Evolutionary conservation across 352 stramenopile species (phyloP), one percentile per base, ranked within the genome.

Genomic region (Lagenidium giganteum): DNA sequence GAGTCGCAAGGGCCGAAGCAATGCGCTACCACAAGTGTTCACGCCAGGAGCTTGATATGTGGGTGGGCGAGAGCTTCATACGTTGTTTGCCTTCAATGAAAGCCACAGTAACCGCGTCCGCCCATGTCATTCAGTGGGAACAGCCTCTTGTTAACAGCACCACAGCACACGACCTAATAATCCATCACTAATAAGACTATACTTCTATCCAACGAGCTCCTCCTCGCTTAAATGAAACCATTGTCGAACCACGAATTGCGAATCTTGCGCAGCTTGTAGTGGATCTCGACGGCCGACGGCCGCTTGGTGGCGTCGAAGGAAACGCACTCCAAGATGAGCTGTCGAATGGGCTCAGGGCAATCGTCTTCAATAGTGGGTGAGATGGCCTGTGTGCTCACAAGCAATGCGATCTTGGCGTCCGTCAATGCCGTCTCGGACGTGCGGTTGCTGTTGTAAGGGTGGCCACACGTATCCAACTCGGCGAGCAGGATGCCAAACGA

Each of bases 211-310:
- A 8, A 14, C 27, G 32, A 38, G 11, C 32, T 38, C 32, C 12
- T 38, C 32, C 32, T 38, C 32, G 8, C 16, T 16, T 7, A 38
- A 7, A 14, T 34, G 16, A 29, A 42, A 6, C 42, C 42, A 13
- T 32, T 22, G n/a, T 11, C 43, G 5, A 51, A 18, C 5, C 5
- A 37, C 22, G 36, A 35, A 3, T 21, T 32, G 8, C 47, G 32
- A 33, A 56, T 24, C 8, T 35, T 53, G 24, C 71, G 48, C 29
- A 85, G 52, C 21, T 70, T 64, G 42, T 78, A 91, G 47, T 87
- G 77, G 42, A 91, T 52, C 51, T 87, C 59, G 24, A 91, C 30
- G 5, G 78, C 74, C 3, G 64, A 76, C 24, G 77, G 77, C 11
- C 77, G 71, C 31, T 74, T 61, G 4, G 57, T 39, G n/a, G 74